Conservation (phyloP, 2,329 filamentous ascomycete genomes). For the Venturia effusa region DNA sequence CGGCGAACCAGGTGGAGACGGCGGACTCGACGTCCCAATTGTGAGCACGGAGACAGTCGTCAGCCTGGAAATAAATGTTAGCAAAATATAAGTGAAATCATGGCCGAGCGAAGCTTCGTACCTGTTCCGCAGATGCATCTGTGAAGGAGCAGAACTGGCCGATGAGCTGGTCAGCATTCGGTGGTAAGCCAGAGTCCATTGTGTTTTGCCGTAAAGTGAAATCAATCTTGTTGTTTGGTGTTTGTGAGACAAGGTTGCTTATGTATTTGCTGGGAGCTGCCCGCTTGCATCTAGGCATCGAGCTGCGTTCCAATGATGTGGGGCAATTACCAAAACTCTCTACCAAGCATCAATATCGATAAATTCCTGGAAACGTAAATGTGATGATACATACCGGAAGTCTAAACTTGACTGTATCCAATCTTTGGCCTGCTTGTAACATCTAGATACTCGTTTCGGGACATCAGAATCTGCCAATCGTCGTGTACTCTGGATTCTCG, state of each 20-base stretch:
- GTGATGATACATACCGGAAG: no score
- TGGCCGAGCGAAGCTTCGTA: not conserved
- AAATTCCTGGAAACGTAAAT: not conserved
- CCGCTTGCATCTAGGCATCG: not conserved
- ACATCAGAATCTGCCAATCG: not conserved
- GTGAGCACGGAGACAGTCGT: slow-evolving; percentile 30
- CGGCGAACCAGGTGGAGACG: slow-evolving; percentile 33
- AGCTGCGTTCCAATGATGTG: not conserved
- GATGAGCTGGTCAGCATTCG: slow-evolving; percentile 7
- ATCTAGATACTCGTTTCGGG: not conserved
- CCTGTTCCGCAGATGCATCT: not conserved
- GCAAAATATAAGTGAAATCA: not conserved
- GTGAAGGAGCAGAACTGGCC: slow-evolving; percentile 11
- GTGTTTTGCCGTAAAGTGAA: not conserved
- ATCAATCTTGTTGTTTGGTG: not conserved
- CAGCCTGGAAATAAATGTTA: slow-evolving; percentile 25
- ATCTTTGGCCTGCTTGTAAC: no score
- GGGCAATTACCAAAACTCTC: not conserved
- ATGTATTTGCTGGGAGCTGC: not conserved
- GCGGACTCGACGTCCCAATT: slow-evolving; percentile 37
- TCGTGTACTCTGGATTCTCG: not conserved
- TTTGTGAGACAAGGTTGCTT: not conserved
- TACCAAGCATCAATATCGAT: not conserved
- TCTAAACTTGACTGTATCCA: no score
- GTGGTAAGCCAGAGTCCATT: not conserved